These are phyloP conservation scores for Nannizzia gypsea DNA, from an alignment of 2,329 filamentous ascomycete genomes.

Conservation along the genomic window DNA sequence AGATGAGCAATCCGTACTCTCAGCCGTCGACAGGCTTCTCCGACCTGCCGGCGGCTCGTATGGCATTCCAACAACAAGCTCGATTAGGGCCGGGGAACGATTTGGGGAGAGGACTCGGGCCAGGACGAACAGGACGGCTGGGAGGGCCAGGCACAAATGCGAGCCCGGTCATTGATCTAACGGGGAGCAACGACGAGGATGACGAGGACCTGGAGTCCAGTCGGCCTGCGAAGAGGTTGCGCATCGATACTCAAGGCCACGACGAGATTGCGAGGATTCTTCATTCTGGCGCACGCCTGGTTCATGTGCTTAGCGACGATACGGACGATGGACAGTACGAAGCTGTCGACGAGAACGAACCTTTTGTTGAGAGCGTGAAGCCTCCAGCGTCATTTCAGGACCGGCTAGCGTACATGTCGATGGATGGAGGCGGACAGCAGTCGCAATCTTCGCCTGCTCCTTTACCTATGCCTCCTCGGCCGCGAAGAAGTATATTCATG, in stretches of 20 bases:
- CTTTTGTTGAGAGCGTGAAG: constrained; percentile 6
- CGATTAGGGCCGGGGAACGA: background rate
- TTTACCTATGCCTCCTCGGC: constrained; percentile 28
- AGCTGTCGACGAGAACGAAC: background rate
- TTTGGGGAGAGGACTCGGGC: background rate
- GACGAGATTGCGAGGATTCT: constrained; percentile 1
- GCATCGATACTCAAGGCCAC: constrained; percentile 21
- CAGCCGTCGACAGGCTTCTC: constrained; percentile 1
- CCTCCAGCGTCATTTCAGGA: background rate
- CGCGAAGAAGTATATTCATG: constrained; percentile 22
- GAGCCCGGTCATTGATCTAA: constrained; percentile 28
- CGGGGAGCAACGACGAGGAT: constrained; percentile 20
- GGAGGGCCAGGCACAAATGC: constrained; percentile 12
- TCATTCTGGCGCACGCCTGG: background rate
- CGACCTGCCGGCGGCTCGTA: background rate
- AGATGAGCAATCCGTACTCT: constrained; percentile 19
- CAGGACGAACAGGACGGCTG: background rate
- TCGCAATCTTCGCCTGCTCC: constrained; percentile 16
- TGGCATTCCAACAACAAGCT: background rate
- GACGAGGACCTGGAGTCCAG: constrained; percentile 26
- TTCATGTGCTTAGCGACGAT: background rate
- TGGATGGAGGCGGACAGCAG: background rate
- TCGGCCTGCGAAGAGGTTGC: constrained; percentile 27
- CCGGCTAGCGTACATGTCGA: background rate
- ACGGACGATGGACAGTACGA: background rate